These are phyloP conservation scores for Petunia axillaris DNA, from an alignment of 257 asterid genomes.

Conservation along the genomic window DNA sequence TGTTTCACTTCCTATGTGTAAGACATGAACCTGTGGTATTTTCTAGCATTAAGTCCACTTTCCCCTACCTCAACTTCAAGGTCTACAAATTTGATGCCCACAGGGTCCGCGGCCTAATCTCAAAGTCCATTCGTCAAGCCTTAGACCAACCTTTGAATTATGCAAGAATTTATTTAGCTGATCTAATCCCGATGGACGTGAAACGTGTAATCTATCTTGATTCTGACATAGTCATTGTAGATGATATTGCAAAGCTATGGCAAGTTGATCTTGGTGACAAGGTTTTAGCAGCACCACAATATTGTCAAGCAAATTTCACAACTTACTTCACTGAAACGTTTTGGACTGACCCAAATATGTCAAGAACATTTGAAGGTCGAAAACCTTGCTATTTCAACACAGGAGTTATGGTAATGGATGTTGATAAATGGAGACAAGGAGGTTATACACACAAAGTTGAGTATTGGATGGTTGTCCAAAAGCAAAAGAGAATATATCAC, in stretches of 20 bases:
- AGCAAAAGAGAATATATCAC: slow-evolving; percentile 44
- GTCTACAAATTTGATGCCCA: slow-evolving; percentile 38
- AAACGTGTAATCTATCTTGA: slow-evolving; percentile 44
- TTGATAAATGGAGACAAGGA: slow-evolving; percentile 44
- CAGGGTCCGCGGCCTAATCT: slow-evolving; percentile 38
- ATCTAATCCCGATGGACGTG: slow-evolving; percentile 34
- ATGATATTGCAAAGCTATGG: slow-evolving; percentile 42
- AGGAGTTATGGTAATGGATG: slow-evolving; percentile 50
- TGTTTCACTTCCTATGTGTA: slow-evolving; percentile 44
- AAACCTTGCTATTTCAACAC: slow-evolving; percentile 53
- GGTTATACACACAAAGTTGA: slow-evolving; percentile 40
- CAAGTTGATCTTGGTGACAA: slow-evolving; percentile 33
- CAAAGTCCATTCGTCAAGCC: slow-evolving; percentile 49
- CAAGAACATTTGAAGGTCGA: slow-evolving; percentile 37
- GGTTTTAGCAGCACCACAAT: slow-evolving; percentile 44
- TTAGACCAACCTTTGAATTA: slow-evolving; percentile 48
- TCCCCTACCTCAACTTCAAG: slow-evolving; percentile 48
- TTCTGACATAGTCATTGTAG: slow-evolving; percentile 43
- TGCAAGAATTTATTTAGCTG: slow-evolving; percentile 36
- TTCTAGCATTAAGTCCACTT: slow-evolving; percentile 40
- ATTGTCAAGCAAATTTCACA: slow-evolving; percentile 44
- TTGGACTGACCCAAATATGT: slow-evolving; percentile 32
- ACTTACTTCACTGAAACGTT: slow-evolving; percentile 41
- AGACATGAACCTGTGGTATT: slow-evolving; percentile 29
- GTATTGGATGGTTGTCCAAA: slow-evolving; percentile 52